phyloP scores from a whole-genome alignment of 192 early-diverging fungal species.

The Funneliformis geosporum region DNA sequence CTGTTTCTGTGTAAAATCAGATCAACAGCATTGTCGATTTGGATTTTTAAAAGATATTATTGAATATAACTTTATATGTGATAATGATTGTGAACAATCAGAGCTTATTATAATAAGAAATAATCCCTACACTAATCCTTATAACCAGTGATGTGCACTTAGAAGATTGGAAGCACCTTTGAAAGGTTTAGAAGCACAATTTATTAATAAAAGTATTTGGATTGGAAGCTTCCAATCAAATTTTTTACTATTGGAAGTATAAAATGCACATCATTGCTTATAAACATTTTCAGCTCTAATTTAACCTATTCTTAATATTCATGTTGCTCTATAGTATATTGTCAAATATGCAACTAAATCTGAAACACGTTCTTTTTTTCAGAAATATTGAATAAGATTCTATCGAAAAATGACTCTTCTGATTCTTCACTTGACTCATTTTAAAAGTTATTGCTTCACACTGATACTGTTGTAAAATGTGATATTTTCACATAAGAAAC shows the following conservation, averaged over 20 bases:
- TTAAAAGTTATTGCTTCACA: not conserved
- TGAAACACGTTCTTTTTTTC: not conserved
- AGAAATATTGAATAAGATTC: not conserved
- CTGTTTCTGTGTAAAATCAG: too few relatives aligned
- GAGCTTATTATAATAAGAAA: conserved; percentile 1
- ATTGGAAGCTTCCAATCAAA: too few relatives aligned
- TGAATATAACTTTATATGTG: not conserved
- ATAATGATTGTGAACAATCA: not conserved
- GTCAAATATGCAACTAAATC: not conserved
- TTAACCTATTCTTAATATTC: not conserved
- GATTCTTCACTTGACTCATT: not conserved
- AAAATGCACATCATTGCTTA: too few relatives aligned
- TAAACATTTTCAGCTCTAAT: too few relatives aligned
- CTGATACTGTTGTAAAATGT: not conserved
- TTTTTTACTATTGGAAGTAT: too few relatives aligned
- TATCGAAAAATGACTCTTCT: not conserved
- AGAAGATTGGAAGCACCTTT: too few relatives aligned
- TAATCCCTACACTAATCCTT: not conserved
- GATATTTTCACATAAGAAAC: conserved; percentile 1
- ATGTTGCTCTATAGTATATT: not conserved
- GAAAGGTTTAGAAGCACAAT: too few relatives aligned
- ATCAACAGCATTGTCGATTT: too few relatives aligned
- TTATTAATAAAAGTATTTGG: too few relatives aligned
- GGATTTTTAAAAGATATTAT: too few relatives aligned
- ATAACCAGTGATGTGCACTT: too few relatives aligned